These are phyloP conservation scores for Globisporangium nodosum DNA, from an alignment of 352 stramenopile species.

Conservation along the genomic window DNA sequence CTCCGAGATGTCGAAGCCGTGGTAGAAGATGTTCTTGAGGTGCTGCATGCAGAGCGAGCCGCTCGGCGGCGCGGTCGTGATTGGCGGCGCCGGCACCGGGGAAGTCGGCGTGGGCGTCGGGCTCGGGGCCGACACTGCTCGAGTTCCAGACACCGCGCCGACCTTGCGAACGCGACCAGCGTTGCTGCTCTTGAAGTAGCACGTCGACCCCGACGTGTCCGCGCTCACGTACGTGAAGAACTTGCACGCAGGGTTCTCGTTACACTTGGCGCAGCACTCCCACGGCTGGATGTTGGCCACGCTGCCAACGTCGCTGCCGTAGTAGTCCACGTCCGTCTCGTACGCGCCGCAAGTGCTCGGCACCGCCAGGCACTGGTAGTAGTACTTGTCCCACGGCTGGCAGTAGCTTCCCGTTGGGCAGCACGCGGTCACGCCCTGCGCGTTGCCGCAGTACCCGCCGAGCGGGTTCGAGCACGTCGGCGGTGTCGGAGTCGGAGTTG, in stretches of 20 bases:
- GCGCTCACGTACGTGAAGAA: slow-evolving; percentile 26
- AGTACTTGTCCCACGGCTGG: slow-evolving; percentile 39
- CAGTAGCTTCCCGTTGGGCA: slow-evolving; percentile 30
- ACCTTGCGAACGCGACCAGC: slow-evolving; percentile 1
- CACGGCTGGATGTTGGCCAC: slow-evolving; percentile 23
- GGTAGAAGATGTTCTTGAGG: slow-evolving; percentile 31
- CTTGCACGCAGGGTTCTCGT: slow-evolving; percentile 19
- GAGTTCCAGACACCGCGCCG: slow-evolving; percentile 4
- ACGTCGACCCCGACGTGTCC: slow-evolving; percentile 9
- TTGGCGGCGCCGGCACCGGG: neutral
- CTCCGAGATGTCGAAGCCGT: slow-evolving; percentile 27
- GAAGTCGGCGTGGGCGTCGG: neutral
- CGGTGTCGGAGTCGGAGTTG: neutral
- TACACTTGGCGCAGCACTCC: slow-evolving; percentile 28
- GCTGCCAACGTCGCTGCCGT: slow-evolving; percentile 32
- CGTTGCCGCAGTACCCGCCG: slow-evolving; percentile 2
- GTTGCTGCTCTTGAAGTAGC: slow-evolving; percentile 29
- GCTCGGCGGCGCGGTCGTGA: neutral
- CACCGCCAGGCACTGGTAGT: slow-evolving; percentile 44
- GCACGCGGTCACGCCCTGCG: slow-evolving; percentile 21
- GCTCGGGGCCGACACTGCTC: neutral
- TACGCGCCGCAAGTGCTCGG: slow-evolving; percentile 24
- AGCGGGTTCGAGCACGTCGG: neutral
- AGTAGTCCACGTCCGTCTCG: slow-evolving; percentile 47
- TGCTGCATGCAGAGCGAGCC: slow-evolving; percentile 16